A percentile compares a stretch with the other conserved stretches of the same genome.
phyloP scores from a whole-genome alignment of 169 alveolate species.

The Plasmodium vinckei region DNA sequence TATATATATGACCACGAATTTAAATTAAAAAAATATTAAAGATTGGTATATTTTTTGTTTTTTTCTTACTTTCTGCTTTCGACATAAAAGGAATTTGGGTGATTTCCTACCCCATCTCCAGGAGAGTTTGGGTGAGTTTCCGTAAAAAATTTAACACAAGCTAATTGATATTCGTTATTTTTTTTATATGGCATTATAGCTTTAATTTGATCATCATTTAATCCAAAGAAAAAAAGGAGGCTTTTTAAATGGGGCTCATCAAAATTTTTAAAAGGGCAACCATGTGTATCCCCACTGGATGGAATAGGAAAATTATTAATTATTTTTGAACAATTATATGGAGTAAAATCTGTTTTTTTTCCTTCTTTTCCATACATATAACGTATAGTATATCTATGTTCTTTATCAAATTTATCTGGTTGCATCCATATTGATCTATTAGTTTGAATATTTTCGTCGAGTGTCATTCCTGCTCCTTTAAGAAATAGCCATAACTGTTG shows the following conservation, averaged over 20 bases:
- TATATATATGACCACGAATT: not conserved
- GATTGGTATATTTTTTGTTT: not conserved
- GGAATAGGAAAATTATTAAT: conserved; percentile 90
- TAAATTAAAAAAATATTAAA: not conserved
- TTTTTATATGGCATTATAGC: conserved; percentile 83
- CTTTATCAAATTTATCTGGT: conserved; percentile 89
- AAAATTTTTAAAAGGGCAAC: conserved; percentile 94
- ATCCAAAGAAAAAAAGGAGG: conserved; percentile 67
- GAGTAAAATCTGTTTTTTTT: conserved; percentile 92
- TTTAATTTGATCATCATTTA: conserved; percentile 79
- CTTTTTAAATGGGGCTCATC: conserved; percentile 72
- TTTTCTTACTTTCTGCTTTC: conserved; percentile 79
- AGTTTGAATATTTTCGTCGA: conserved; percentile 89
- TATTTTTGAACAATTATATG: conserved; percentile 92
- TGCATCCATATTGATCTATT: conserved; percentile 91
- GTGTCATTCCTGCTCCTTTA: conserved; percentile 92
- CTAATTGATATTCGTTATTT: conserved; percentile 89
- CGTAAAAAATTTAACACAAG: conserved; percentile 89
- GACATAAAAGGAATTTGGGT: conserved; percentile 90
- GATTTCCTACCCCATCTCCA: conserved; percentile 93
- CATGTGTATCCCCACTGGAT: conserved; percentile 93
- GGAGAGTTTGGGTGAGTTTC: conserved; percentile 88
- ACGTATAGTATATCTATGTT: conserved; percentile 92
- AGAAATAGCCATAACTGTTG: conserved; percentile 92
- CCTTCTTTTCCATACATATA: conserved; percentile 96